Evolutionary conservation across 2,329 filamentous ascomycete genomes (phyloP).

Genomic region (Nothopassalora personata): DNA sequence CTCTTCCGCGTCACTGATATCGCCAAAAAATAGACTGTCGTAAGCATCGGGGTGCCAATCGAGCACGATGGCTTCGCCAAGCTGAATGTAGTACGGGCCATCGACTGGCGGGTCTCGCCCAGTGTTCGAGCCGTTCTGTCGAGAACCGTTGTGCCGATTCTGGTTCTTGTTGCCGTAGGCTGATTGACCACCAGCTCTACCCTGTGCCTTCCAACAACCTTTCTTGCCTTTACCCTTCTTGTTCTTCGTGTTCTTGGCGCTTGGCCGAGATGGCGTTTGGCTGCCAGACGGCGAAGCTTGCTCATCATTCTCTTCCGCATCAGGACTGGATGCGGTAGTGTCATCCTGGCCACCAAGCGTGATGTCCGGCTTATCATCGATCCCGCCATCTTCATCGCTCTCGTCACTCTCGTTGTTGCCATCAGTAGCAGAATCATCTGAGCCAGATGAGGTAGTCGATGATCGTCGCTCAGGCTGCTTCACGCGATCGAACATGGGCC

Average conservation of each 20-base stretch:
- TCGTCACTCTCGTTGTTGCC: constrained; percentile 21
- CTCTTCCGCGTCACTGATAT: constrained; percentile 41
- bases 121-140: neutral
- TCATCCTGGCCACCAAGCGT: constrained; percentile 19
- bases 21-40: constrained; percentile 61
- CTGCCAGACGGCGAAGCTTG: constrained; percentile 11
- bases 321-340: constrained; percentile 5
- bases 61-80: constrained; percentile 78
- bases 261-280: constrained; percentile 5
- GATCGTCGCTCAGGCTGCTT: constrained; percentile 20
- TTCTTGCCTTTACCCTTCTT: constrained; percentile 19
- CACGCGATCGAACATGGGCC: constrained; percentile 28
- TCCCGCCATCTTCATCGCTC: constrained; percentile 24
- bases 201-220: neutral
- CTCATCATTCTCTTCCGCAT: constrained; percentile 20
- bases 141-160: neutral
- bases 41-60: constrained; percentile 74
- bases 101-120: constrained; percentile 14
- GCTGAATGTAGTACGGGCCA: constrained; percentile 51
- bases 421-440: constrained; percentile 20
- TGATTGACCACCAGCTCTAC: neutral
- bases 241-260: constrained; percentile 10
- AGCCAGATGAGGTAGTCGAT: constrained; percentile 25
- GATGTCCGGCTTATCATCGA: constrained; percentile 23
- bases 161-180: constrained; percentile 6